Conservation (phyloP, 2,329 filamentous ascomycete species). For the Hypoxylon sp. region DNA sequence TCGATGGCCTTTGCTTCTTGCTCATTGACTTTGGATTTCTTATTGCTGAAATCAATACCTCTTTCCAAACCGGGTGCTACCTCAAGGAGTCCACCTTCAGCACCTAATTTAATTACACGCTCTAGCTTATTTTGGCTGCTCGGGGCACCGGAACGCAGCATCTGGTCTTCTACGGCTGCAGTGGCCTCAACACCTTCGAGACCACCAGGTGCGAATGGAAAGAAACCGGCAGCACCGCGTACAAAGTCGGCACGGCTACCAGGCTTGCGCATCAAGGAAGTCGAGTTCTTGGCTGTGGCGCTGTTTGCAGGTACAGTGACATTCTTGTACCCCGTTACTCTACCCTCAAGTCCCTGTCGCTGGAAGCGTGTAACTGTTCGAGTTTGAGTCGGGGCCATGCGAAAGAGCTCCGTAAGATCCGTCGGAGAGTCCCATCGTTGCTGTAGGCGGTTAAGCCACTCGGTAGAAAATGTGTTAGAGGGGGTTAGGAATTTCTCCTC, state of each 20-base stretch:
- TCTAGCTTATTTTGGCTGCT: constrained; percentile 69
- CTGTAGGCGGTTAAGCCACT: constrained; percentile 90
- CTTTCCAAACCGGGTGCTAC: constrained; percentile 82
- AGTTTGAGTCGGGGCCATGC: constrained; percentile 88
- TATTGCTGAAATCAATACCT: constrained; percentile 75
- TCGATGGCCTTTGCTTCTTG: constrained; percentile 70
- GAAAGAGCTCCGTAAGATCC: constrained; percentile 85
- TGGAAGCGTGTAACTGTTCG: constrained; percentile 94
- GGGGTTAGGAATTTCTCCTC: constrained; percentile 83
- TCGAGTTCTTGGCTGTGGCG: constrained; percentile 94
- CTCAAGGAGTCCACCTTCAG: constrained; percentile 80
- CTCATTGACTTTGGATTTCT: constrained; percentile 63
- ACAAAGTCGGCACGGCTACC: constrained; percentile 90
- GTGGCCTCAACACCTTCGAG: constrained; percentile 86
- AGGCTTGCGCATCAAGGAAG: constrained; percentile 85
- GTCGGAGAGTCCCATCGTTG: constrained; percentile 85
- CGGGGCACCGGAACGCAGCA: constrained; percentile 60
- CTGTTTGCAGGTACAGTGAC: constrained; percentile 90
- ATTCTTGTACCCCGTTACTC: constrained; percentile 92
- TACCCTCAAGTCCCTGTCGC: constrained; percentile 88
- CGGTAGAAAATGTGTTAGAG: constrained; percentile 77
- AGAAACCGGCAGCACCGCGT: constrained; percentile 89
- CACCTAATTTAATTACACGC: constrained; percentile 82
- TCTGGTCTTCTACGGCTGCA: constrained; percentile 82
- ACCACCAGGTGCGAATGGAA: constrained; percentile 91